Evolutionary conservation across 106 monocot genomes (phyloP).

Genomic region (Dioscorea alata): DNA sequence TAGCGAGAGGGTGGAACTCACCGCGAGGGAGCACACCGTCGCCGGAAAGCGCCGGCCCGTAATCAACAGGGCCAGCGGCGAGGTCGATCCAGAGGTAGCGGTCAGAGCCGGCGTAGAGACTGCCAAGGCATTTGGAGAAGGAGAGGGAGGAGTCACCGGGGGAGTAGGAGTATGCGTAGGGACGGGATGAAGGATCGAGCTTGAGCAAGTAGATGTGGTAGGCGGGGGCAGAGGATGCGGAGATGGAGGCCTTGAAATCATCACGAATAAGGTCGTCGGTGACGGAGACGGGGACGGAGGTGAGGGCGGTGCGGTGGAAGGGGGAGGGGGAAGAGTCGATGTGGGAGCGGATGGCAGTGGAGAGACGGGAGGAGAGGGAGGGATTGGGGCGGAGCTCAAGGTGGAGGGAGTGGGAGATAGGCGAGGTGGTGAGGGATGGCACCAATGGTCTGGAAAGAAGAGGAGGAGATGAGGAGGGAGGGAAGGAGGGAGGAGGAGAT

Average conservation of each 20-base stretch:
- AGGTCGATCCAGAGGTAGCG: conserved; percentile 91
- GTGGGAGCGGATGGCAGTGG: conserved; percentile 42
- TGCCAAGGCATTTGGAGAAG: conserved; percentile 66
- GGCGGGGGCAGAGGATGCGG: conserved; percentile 34
- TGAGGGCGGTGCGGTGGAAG: conserved; percentile 39
- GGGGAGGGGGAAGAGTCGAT: conserved; percentile 45
- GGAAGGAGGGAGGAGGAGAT: conserved; percentile 33
- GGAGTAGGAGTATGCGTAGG: conserved; percentile 69
- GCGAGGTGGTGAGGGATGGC: conserved; percentile 41
- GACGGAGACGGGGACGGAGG: conserved; percentile 41
- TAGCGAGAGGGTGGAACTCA: conserved; percentile 79
- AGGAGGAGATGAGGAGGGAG: conserved; percentile 38
- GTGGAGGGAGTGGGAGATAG: conserved; percentile 61
- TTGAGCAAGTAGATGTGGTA: conserved; percentile 75
- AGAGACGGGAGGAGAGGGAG: conserved; percentile 24
- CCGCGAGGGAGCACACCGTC: conserved; percentile 82
- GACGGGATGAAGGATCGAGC: conserved; percentile 33
- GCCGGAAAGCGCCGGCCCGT: conserved; percentile 82
- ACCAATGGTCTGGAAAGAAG: conserved; percentile 37
- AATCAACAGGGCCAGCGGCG: conserved; percentile 78
- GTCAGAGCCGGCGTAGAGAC: conserved; percentile 49
- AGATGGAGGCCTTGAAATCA: conserved; percentile 26
- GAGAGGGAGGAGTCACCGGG: conserved; percentile 30
- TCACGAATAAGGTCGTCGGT: conserved; percentile 49
- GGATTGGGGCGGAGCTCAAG: conserved; percentile 37